phyloP scores from a whole-genome alignment of 2,329 filamentous ascomycete species.

The Coleophoma cylindrospora region DNA sequence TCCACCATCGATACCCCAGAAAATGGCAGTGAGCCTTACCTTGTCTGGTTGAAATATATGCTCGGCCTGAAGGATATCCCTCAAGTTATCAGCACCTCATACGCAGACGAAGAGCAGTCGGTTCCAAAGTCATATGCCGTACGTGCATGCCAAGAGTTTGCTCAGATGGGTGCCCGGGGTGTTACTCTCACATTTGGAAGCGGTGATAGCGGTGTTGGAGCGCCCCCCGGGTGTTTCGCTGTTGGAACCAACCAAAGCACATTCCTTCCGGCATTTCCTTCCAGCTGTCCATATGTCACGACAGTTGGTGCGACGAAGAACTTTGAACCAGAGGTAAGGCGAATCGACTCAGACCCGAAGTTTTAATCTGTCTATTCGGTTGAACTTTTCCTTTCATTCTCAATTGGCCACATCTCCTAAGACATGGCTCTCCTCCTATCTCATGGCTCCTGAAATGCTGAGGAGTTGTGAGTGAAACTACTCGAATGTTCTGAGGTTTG shows the following conservation, averaged over 20 bases:
- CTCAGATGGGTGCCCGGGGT: slow-evolving; percentile 46
- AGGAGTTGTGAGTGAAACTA: no score
- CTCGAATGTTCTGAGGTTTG: no score
- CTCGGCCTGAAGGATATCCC: slow-evolving; percentile 42
- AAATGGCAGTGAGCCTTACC: slow-evolving; percentile 62
- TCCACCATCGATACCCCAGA: slow-evolving; percentile 31
- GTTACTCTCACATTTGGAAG: slow-evolving; percentile 45
- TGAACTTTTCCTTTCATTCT: no score
- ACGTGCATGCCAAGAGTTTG: slow-evolving; percentile 48
- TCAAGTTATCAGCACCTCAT: slow-evolving; percentile 52
- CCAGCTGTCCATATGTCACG: slow-evolving; percentile 31
- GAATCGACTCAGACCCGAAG: slow-evolving; percentile 22
- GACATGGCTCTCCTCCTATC: no score
- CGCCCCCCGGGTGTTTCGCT: slow-evolving; percentile 39
- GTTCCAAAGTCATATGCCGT: slow-evolving; percentile 47
- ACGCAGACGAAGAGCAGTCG: slow-evolving; percentile 52
- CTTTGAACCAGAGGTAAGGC: slow-evolving; percentile 28
- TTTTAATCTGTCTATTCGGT: no score
- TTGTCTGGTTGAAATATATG: slow-evolving; percentile 52
- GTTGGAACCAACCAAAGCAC: slow-evolving; percentile 48
- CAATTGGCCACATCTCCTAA: no score
- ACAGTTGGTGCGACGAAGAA: slow-evolving; percentile 19
- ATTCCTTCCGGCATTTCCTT: slow-evolving; percentile 52
- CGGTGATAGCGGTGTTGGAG: slow-evolving; percentile 45
- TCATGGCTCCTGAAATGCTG: no score